A percentile compares a stretch with the other conserved stretches of the same genome.
phyloP scores from a whole-genome alignment of 139 green algal genomes.

The Spirogloea muscicola region DNA sequence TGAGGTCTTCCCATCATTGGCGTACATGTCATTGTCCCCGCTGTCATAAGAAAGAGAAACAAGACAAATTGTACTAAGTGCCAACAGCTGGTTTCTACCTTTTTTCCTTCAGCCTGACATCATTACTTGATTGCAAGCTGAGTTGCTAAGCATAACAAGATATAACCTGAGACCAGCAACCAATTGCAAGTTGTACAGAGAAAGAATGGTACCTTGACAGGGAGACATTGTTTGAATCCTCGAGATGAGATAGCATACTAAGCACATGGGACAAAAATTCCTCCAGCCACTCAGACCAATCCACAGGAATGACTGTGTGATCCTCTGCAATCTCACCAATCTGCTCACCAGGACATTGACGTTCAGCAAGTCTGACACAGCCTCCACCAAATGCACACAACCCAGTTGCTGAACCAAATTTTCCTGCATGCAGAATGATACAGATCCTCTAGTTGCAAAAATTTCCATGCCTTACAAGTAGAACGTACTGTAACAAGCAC shows the following conservation, averaged over 20 bases:
- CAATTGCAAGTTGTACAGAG: background rate
- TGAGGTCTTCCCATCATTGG: background rate
- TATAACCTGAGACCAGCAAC: background rate
- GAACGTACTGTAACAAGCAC: too few relatives aligned
- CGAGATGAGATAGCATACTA: conserved; percentile 68
- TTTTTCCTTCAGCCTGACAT: background rate
- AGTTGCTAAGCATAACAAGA: background rate
- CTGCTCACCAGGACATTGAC: too few relatives aligned
- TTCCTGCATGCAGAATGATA: too few relatives aligned
- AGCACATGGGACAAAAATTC: conserved; percentile 70
- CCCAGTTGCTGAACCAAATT: too few relatives aligned
- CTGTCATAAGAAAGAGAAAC: too few relatives aligned
- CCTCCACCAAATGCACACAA: too few relatives aligned
- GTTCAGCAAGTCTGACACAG: too few relatives aligned
- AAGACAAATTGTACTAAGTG: background rate
- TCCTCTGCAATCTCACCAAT: conserved; percentile 18
- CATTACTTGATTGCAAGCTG: background rate
- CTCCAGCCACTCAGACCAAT: conserved; percentile 69
- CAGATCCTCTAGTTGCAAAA: too few relatives aligned
- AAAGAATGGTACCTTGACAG: background rate
- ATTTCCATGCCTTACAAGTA: too few relatives aligned
- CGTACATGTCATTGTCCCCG: too few relatives aligned
- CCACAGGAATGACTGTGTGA: conserved; percentile 23
- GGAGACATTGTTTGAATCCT: conserved; percentile 49
- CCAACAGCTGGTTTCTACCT: background rate